Conservation (phyloP, 2,329 filamentous ascomycete genomes). For the Coleophoma cylindrospora region DNA sequence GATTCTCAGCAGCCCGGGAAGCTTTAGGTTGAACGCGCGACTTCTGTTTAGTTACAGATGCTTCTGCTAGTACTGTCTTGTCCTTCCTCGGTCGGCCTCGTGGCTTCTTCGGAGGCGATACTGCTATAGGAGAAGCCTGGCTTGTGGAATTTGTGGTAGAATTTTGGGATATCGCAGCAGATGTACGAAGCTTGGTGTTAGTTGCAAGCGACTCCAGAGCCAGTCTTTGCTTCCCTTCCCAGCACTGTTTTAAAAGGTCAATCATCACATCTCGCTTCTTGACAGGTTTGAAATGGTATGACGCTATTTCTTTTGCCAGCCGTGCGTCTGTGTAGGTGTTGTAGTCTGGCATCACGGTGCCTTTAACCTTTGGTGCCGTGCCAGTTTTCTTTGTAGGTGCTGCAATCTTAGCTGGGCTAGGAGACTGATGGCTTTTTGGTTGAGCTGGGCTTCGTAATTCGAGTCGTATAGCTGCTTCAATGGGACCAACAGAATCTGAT, state of each 20-base stretch:
- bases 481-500: constrained; percentile 2
- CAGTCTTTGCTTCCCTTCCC: constrained; percentile 50
- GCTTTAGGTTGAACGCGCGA: constrained; percentile 5
- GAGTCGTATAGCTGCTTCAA: constrained; percentile 10
- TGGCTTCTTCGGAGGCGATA: constrained; percentile 26
- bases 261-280: constrained; percentile 67
- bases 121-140: constrained; percentile 19
- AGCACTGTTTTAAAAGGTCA: constrained; percentile 63
- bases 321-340: constrained; percentile 57
- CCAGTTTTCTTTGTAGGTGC: background rate
- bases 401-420: background rate
- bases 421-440: background rate
- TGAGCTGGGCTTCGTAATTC: constrained; percentile 9
- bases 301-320: constrained; percentile 54
- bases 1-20: constrained; percentile 12
- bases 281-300: constrained; percentile 69
- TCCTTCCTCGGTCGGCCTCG: constrained; percentile 39
- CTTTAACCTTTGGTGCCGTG: background rate
- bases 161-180: background rate
- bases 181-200: constrained; percentile 11
- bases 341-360: constrained; percentile 45
- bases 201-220: constrained; percentile 18
- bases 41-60: constrained; percentile 10
- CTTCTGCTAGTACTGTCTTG: constrained; percentile 3
- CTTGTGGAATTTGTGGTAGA: constrained; percentile 21